A percentile compares a stretch with the other conserved stretches of the same genome.
These are phyloP conservation scores for Acanthochlamys bracteata DNA, from an alignment of 106 monocot species.

Conservation along the genomic window DNA sequence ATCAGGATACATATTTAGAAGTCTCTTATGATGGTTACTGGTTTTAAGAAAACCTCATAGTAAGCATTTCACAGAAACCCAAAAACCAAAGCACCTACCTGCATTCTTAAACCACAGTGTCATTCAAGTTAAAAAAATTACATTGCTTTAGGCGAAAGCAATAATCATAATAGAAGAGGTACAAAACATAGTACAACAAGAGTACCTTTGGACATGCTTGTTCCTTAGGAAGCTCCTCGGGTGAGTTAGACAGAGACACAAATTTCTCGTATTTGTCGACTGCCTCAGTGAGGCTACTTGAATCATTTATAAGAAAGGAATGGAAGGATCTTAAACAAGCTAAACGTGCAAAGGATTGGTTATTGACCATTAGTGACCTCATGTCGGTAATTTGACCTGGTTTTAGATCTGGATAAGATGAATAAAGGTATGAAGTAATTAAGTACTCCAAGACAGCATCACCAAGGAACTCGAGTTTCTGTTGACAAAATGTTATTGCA, in stretches of 20 bases:
- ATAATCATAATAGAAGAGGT: background rate
- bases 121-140: background rate
- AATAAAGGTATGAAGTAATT: slow-evolving; percentile 91
- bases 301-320: slow-evolving; percentile 60
- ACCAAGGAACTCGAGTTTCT: slow-evolving; percentile 96
- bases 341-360: slow-evolving; percentile 67
- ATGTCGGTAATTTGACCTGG: slow-evolving; percentile 94
- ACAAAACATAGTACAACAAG: background rate
- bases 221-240: slow-evolving; percentile 53
- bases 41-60: too few species aligned
- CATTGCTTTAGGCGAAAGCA: too few species aligned
- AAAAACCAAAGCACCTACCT: too few species aligned
- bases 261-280: slow-evolving; percentile 54
- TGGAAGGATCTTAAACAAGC: slow-evolving; percentile 51
- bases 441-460: slow-evolving; percentile 97
- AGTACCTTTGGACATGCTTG: slow-evolving; percentile 84
- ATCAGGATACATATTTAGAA: too few species aligned
- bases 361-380: slow-evolving; percentile 58
- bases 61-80: too few species aligned
- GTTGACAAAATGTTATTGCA: slow-evolving; percentile 12
- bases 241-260: slow-evolving; percentile 19
- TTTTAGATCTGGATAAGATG: slow-evolving; percentile 76
- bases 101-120: background rate
- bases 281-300: slow-evolving; percentile 43
- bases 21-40: too few species aligned